phyloP scores from a whole-genome alignment of 192 early-diverging fungal genomes.

The Powellomyces hirtus region DNA sequence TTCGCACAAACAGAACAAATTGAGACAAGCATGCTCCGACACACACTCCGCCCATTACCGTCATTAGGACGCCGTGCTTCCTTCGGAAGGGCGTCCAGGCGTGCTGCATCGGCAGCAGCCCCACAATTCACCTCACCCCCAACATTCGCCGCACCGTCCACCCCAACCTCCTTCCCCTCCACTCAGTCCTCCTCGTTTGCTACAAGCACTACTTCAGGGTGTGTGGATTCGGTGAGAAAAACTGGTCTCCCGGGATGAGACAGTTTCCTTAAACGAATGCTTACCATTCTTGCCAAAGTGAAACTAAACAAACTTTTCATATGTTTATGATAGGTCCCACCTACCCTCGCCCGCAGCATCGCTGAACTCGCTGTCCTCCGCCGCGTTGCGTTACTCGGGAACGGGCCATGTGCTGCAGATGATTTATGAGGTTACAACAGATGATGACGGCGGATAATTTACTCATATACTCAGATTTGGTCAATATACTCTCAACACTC shows the following conservation, averaged over 20 bases:
- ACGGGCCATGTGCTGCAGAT: conserved; percentile 4
- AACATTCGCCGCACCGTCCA: neutral
- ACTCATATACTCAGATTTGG: no score
- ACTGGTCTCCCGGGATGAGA: neutral
- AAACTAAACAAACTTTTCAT: neutral
- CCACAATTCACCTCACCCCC: neutral
- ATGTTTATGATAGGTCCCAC: neutral
- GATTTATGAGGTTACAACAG: neutral
- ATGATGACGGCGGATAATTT: conserved; percentile 1
- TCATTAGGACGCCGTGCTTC: no score
- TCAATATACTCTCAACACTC: no score
- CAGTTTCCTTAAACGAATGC: neutral
- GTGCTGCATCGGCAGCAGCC: no score
- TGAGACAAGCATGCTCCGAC: no score
- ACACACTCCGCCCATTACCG: no score
- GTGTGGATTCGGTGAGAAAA: conserved; percentile 8
- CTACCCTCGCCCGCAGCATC: conserved; percentile 7
- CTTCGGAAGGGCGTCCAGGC: no score
- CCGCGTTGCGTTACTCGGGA: conserved; percentile 1
- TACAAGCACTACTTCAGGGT: neutral
- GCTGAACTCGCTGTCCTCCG: neutral
- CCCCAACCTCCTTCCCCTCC: neutral
- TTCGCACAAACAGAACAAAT: no score
- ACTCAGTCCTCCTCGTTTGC: neutral
- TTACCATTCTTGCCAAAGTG: neutral